Evolutionary conservation across 768 basidiomycete species (phyloP).

Genomic region (Mycena polygramma): DNA sequence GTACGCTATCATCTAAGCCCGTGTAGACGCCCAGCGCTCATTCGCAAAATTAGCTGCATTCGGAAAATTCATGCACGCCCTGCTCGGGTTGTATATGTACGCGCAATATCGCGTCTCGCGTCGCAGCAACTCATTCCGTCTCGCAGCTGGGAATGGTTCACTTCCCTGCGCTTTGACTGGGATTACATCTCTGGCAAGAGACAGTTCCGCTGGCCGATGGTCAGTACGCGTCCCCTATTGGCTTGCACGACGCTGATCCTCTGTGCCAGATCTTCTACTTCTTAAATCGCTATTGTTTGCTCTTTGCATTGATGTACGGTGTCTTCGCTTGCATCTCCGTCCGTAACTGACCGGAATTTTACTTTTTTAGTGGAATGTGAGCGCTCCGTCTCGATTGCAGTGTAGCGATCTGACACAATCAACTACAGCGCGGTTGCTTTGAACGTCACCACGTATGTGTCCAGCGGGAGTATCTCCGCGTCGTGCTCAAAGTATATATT

Average conservation of each 20-base stretch:
- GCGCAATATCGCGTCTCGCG: constrained; percentile 37
- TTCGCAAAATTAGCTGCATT: constrained; percentile 54
- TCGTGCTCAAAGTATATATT: constrained; percentile 21
- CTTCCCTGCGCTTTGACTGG: constrained; percentile 76
- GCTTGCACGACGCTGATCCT: constrained; percentile 2
- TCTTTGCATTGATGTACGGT: constrained; percentile 65
- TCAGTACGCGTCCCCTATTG: constrained; percentile 43
- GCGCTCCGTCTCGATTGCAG: constrained; percentile 40
- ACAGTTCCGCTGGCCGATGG: constrained; percentile 77
- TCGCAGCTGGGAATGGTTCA: constrained; percentile 75
- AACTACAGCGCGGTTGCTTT: constrained; percentile 64
- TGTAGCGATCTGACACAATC: constrained; percentile 18
- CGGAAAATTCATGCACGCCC: constrained; percentile 69
- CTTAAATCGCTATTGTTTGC: constrained; percentile 72
- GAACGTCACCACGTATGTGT: constrained; percentile 66
- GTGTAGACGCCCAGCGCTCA: constrained; percentile 14
- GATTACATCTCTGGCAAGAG: constrained; percentile 68
- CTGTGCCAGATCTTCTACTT: constrained; percentile 73
- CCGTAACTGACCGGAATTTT: not conserved
- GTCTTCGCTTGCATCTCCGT: not conserved
- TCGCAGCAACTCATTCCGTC: constrained; percentile 27
- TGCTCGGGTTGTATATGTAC: constrained; percentile 73
- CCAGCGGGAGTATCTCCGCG: not conserved
- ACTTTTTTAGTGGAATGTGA: constrained; percentile 64
- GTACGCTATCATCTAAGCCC: constrained; percentile 46